Conservation (phyloP, 345 rosid species). For the Atalantia buxifolia region DNA sequence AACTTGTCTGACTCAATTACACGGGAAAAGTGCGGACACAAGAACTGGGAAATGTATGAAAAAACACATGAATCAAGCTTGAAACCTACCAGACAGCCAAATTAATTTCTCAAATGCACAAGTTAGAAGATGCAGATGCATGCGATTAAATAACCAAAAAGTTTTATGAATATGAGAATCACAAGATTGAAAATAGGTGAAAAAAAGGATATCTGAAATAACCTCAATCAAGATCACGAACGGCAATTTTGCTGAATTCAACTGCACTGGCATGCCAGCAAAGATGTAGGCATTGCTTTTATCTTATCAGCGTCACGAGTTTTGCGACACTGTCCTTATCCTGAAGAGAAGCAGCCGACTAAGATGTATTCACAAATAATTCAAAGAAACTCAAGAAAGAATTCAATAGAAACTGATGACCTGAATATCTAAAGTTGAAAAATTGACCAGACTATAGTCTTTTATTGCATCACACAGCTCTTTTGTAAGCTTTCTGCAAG, state of each 20-base stretch:
- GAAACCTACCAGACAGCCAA: not conserved
- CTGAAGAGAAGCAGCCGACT: constrained; percentile 30
- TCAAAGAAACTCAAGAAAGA: too few relatives aligned
- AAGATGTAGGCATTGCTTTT: constrained; percentile 87
- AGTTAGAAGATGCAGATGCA: not conserved
- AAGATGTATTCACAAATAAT: constrained; percentile 6
- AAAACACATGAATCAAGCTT: too few relatives aligned
- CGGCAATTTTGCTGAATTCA: constrained; percentile 82
- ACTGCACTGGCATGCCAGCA: constrained; percentile 70
- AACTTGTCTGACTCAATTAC: not conserved
- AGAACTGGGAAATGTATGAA: too few relatives aligned
- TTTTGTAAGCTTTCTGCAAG: too few relatives aligned
- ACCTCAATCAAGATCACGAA: too few relatives aligned
- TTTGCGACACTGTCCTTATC: constrained; percentile 85
- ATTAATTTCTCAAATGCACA: not conserved
- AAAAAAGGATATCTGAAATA: too few relatives aligned
- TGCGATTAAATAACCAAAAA: not conserved
- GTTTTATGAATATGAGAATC: not conserved
- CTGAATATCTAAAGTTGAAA: too few relatives aligned
- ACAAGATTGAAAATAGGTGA: not conserved
- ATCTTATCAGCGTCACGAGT: constrained; percentile 78
- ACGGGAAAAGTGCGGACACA: not conserved
- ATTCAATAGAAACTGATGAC: too few relatives aligned
- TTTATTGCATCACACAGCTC: too few relatives aligned
- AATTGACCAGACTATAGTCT: too few relatives aligned